These are phyloP conservation scores for Fusarium sp. DNA, from an alignment of 2,329 filamentous ascomycete species.

Conservation along the genomic window DNA sequence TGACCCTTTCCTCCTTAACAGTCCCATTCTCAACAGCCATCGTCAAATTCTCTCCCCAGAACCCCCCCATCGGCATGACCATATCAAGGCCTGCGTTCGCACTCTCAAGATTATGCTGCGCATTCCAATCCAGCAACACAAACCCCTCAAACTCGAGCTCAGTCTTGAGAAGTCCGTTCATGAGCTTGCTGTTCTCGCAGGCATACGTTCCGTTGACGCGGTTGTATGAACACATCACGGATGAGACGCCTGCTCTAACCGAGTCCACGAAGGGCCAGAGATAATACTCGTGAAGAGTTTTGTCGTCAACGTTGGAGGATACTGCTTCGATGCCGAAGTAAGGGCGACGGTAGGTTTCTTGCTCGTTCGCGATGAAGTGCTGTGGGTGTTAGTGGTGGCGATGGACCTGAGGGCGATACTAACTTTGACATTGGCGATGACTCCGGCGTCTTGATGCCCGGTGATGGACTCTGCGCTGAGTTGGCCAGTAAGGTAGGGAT, in stretches of 20 bases:
- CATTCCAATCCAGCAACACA: conserved; percentile 75
- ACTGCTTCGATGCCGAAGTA: conserved; percentile 59
- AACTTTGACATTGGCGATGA: conserved; percentile 78
- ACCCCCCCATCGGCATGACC: conserved; percentile 67
- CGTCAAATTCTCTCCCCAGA: conserved; percentile 74
- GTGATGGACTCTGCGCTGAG: conserved; percentile 76
- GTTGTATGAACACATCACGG: conserved; percentile 76
- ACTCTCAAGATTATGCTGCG: conserved; percentile 67
- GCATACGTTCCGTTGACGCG: conserved; percentile 76
- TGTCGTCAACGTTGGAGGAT: conserved; percentile 71
- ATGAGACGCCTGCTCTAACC: conserved; percentile 63
- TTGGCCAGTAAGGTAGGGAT: conserved; percentile 76
- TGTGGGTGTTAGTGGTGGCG: neutral
- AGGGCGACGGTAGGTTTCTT: conserved; percentile 59
- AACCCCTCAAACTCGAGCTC: conserved; percentile 74
- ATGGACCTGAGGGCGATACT: accelerated
- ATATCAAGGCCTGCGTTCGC: conserved; percentile 73
- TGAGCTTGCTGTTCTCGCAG: conserved; percentile 76
- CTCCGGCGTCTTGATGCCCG: conserved; percentile 80
- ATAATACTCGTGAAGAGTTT: conserved; percentile 72
- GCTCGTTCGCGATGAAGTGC: conserved; percentile 70
- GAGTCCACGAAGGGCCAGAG: conserved; percentile 73
- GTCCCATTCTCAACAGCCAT: conserved; percentile 81
- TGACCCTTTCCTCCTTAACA: conserved; percentile 73
- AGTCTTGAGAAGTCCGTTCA: conserved; percentile 74